Percentiles rank a stretch among this genome's conserved stretches.
phyloP scores from a whole-genome alignment of 768 basidiomycete species.

The Mycena vitilis region DNA sequence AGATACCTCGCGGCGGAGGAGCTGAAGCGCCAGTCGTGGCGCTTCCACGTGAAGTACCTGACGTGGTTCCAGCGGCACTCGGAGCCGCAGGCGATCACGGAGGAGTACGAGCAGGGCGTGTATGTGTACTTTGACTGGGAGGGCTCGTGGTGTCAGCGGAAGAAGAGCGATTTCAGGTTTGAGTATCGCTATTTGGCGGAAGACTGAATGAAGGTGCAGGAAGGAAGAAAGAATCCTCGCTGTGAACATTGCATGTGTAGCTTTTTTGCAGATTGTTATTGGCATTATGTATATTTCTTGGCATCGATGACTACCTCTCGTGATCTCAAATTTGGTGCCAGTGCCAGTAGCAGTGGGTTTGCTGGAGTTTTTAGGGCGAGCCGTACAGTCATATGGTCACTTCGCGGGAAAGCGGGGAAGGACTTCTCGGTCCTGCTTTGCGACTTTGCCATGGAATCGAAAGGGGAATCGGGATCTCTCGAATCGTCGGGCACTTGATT shows the following conservation, averaged over 20 bases:
- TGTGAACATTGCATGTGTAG: neutral
- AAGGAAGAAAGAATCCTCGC: neutral
- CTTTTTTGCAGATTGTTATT: neutral
- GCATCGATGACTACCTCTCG: too few species aligned
- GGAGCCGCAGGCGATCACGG: conserved; percentile 98
- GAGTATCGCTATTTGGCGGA: conserved; percentile 96
- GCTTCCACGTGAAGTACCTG: conserved; percentile 98
- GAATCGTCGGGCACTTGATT: too few species aligned
- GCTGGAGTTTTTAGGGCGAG: too few species aligned
- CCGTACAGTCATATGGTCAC: too few species aligned
- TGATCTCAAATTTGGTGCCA: too few species aligned
- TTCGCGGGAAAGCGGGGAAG: too few species aligned
- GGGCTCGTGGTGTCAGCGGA: conserved; percentile 97
- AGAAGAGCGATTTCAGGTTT: conserved; percentile 98
- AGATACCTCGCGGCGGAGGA: conserved; percentile 97
- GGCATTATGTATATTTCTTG: neutral
- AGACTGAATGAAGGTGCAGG: conserved; percentile 60
- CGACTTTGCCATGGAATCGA: too few species aligned
- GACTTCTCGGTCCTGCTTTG: too few species aligned
- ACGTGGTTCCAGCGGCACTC: conserved; percentile 99
- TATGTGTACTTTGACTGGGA: conserved; percentile 99
- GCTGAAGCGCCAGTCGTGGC: conserved; percentile 97
- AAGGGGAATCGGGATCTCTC: too few species aligned
- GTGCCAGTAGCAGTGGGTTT: too few species aligned
- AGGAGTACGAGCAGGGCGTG: conserved; percentile 99